Percentiles rank a stretch among this genome's conserved stretches.
Conservation (phyloP, 306 rosid species). For the Phaseolus lunatus region DNA sequence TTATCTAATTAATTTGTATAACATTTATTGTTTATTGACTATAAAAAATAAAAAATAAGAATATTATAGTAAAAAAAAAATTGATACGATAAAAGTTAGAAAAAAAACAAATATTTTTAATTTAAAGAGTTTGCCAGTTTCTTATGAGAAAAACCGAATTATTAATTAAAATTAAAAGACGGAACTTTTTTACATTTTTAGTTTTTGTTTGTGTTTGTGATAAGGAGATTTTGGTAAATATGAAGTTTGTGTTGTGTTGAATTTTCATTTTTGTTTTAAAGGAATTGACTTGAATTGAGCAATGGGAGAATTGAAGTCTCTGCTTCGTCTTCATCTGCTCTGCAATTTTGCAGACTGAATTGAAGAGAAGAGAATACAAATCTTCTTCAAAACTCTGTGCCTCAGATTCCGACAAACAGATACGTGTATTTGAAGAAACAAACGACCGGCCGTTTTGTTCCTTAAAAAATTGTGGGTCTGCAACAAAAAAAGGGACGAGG, state of each 20-base stretch:
- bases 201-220: background rate
- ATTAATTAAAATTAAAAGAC: too few relatives aligned
- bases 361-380: background rate
- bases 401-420: slow-evolving; percentile 17
- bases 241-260: background rate
- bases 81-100: too few relatives aligned
- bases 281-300: slow-evolving; percentile 23
- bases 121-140: background rate
- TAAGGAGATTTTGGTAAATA: background rate
- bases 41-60: too few relatives aligned
- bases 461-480: slow-evolving; percentile 14
- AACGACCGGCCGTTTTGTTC: background rate
- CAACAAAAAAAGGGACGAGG: background rate
- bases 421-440: slow-evolving; percentile 46
- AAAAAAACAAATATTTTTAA: too few relatives aligned
- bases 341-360: background rate
- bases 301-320: slow-evolving; percentile 1
- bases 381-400: background rate
- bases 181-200: too few relatives aligned
- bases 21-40: too few relatives aligned
- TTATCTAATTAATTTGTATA: too few relatives aligned
- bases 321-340: background rate
- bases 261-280: background rate
- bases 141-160: background rate
- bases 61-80: too few relatives aligned